Evolutionary conservation across 2,329 filamentous ascomycete genomes (phyloP).

Genomic region (Epichloe brachyelytri): DNA sequence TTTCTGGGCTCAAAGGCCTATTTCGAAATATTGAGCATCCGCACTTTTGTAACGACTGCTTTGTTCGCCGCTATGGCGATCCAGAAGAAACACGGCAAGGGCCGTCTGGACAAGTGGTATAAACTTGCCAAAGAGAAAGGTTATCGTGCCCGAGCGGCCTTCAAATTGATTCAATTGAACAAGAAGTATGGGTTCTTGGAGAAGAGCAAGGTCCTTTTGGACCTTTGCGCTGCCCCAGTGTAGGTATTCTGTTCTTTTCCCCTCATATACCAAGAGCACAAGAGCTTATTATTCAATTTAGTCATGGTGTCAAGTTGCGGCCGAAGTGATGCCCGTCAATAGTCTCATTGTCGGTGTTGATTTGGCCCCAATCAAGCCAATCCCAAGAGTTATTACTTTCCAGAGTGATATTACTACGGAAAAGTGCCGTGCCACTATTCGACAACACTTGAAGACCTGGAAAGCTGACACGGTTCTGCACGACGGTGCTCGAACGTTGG

Average conservation of each 20-base stretch:
- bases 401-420: slow-evolving; percentile 97
- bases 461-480: slow-evolving; percentile 93
- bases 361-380: slow-evolving; percentile 87
- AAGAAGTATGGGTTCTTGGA: slow-evolving; percentile 98
- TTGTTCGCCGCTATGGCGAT: slow-evolving; percentile 58
- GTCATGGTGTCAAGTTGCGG: slow-evolving; percentile 94
- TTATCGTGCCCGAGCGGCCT: slow-evolving; percentile 87
- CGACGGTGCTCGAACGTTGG: slow-evolving; percentile 94
- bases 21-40: neutral
- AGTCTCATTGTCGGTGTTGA: slow-evolving; percentile 92
- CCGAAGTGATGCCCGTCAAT: slow-evolving; percentile 83
- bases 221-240: slow-evolving; percentile 93
- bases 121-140: slow-evolving; percentile 97
- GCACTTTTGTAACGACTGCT: neutral
- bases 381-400: slow-evolving; percentile 87
- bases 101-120: slow-evolving; percentile 98
- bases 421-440: slow-evolving; percentile 82
- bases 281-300: slow-evolving; percentile 17
- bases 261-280: neutral
- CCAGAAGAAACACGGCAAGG: slow-evolving; percentile 98
- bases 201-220: slow-evolving; percentile 88
- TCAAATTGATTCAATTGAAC: slow-evolving; percentile 96
- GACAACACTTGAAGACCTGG: slow-evolving; percentile 85
- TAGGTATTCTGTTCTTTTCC: slow-evolving; percentile 27
- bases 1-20: slow-evolving; percentile 18